Evolutionary conservation across 768 basidiomycete genomes (phyloP).

Genomic region (Coprinellus micaceus): DNA sequence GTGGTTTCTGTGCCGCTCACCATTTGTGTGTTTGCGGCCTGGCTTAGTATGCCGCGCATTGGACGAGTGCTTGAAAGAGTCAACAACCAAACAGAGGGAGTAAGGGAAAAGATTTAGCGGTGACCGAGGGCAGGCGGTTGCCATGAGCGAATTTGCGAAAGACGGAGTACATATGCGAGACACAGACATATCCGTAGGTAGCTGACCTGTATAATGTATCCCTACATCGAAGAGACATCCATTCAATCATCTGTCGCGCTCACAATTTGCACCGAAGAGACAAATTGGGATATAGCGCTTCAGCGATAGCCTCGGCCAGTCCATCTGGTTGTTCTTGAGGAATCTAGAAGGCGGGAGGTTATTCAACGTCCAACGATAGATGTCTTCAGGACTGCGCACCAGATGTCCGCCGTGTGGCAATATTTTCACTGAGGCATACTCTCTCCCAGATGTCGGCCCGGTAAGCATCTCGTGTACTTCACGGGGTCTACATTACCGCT

Average conservation of each 20-base stretch:
- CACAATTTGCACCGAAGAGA: too few species aligned
- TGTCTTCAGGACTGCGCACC: constrained; percentile 15
- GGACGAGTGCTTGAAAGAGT: not conserved
- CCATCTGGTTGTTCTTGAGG: constrained; percentile 12
- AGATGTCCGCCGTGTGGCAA: constrained; percentile 29
- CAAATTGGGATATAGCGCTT: not conserved
- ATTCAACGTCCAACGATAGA: not conserved
- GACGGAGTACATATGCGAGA: too few species aligned
- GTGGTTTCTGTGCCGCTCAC: too few species aligned
- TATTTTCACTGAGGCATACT: constrained; percentile 30
- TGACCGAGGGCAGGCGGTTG: not conserved
- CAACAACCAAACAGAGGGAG: not conserved
- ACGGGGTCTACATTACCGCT: constrained; percentile 24
- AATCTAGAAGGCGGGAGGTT: constrained; percentile 4
- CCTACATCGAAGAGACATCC: too few species aligned
- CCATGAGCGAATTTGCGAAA: too few species aligned
- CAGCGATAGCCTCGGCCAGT: constrained; percentile 8
- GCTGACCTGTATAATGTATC: too few species aligned
- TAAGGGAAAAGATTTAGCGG: too few species aligned
- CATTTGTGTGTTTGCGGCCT: too few species aligned
- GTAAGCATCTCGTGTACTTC: constrained; percentile 33
- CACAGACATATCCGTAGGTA: too few species aligned
- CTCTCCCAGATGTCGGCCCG: constrained; percentile 30
- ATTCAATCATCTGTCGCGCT: too few species aligned
- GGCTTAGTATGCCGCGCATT: not conserved